Evolutionary conservation across 176 grass and related monocot genomes (phyloP).

Genomic region (Coix lacrymajobi): DNA sequence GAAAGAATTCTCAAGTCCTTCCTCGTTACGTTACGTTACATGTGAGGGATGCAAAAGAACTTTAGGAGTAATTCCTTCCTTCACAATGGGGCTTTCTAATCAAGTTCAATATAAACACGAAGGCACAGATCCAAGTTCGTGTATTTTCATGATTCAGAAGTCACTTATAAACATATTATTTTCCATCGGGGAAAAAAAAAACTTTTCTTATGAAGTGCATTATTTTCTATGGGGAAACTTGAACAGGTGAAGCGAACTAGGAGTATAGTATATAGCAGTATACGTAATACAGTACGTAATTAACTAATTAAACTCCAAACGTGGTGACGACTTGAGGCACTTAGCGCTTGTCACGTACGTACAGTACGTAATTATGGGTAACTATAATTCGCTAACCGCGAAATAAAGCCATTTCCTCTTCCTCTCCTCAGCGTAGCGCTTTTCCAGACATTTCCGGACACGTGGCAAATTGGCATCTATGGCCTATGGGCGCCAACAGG

Average conservation of each 20-base stretch:
- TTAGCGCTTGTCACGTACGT: not conserved
- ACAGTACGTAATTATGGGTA: not conserved
- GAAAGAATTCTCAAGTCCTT: not conserved
- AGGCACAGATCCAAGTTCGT: not conserved
- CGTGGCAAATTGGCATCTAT: not conserved
- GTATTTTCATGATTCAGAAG: not conserved
- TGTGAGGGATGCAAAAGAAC: not conserved
- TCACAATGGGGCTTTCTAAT: not conserved
- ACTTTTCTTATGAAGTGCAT: not conserved
- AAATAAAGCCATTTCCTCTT: not conserved
- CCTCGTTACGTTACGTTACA: not conserved
- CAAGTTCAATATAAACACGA: not conserved
- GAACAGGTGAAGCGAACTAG: not conserved
- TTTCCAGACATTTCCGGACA: too few relatives aligned
- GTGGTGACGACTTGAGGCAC: conserved; percentile 11
- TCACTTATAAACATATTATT: not conserved
- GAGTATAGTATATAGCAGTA: too few relatives aligned
- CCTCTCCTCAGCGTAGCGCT: not conserved
- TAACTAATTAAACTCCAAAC: not conserved
- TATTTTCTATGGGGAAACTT: not conserved
- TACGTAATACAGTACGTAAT: too few relatives aligned
- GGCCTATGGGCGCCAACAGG: conserved; percentile 17
- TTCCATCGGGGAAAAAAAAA: too few relatives aligned
- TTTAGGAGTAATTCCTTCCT: not conserved
- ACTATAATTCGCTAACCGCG: conserved; percentile 5